phyloP scores from a whole-genome alignment of 1,284 basidiomycete genomes.

The Cutaneotrichosporon cavernicola region DNA sequence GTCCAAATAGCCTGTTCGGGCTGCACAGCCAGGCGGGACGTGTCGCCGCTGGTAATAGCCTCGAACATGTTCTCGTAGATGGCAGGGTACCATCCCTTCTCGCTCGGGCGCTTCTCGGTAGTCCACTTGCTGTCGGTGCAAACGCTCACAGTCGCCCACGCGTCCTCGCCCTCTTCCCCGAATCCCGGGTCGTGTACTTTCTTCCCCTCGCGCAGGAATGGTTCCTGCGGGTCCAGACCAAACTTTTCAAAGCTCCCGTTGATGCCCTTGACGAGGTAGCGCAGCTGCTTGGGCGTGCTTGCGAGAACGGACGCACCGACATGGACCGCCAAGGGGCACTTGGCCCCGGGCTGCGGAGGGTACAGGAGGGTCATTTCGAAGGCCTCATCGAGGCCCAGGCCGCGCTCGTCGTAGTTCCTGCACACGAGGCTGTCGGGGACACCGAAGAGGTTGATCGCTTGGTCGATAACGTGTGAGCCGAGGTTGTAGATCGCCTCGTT shows the following conservation, averaged over 20 bases:
- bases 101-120: constrained; percentile 6
- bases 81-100: constrained; percentile 32
- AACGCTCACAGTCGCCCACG: constrained; percentile 27
- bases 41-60: constrained; percentile 14
- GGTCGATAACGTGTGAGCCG: constrained; percentile 65
- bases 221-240: constrained; percentile 76
- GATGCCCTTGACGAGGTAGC: constrained; percentile 63
- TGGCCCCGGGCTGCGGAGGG: constrained; percentile 55
- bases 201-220: constrained; percentile 49
- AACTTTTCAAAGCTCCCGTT: constrained; percentile 71
- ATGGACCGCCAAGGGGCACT: constrained; percentile 64
- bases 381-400: constrained; percentile 48
- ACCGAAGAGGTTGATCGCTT: constrained; percentile 73
- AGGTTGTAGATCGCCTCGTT: constrained; percentile 56
- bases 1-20: constrained; percentile 34
- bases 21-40: constrained; percentile 28
- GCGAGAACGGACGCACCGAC: constrained; percentile 69
- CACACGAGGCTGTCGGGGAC: constrained; percentile 62
- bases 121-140: constrained; percentile 16
- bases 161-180: constrained; percentile 25
- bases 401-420: constrained; percentile 38
- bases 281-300: constrained; percentile 61
- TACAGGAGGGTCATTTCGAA: constrained; percentile 67
- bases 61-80: constrained; percentile 22
- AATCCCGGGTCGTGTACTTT: constrained; percentile 28